phyloP scores from a whole-genome alignment of 23 red algal genomes.

The Chondrus crispus region DNA sequence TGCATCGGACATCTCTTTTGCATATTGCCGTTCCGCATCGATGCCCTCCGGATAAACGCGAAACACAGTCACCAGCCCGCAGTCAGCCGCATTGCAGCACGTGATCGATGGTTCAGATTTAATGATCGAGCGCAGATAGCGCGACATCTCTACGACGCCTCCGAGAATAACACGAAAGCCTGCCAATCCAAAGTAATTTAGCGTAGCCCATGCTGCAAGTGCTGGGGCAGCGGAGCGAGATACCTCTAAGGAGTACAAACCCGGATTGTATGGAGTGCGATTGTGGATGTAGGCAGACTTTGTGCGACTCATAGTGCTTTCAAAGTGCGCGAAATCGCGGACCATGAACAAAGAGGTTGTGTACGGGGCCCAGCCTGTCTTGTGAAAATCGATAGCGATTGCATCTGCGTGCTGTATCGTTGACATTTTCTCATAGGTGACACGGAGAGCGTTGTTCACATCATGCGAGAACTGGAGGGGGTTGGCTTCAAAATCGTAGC shows the following conservation, averaged over 20 bases:
- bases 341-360: slow-evolving; percentile 34
- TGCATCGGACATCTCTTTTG: background rate
- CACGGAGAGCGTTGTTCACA: background rate
- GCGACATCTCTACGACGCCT: slow-evolving; percentile 10
- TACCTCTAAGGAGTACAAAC: slow-evolving; percentile 43
- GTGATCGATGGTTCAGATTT: background rate
- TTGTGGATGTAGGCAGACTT: slow-evolving; percentile 30
- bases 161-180: slow-evolving; percentile 46
- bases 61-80: slow-evolving; percentile 40
- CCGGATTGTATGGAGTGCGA: slow-evolving; percentile 55
- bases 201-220: slow-evolving; percentile 48
- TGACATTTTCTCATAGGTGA: slow-evolving; percentile 27
- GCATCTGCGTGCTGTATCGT: slow-evolving; percentile 29
- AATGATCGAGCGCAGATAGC: slow-evolving; percentile 3
- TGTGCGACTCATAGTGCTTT: background rate
- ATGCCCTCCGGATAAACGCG: slow-evolving; percentile 27
- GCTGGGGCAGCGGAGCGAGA: slow-evolving; percentile 36
- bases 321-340: slow-evolving; percentile 25
- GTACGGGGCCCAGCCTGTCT: slow-evolving; percentile 55
- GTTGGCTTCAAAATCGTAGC: slow-evolving; percentile 31
- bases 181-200: slow-evolving; percentile 29
- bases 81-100: slow-evolving; percentile 21
- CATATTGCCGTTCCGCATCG: slow-evolving; percentile 19
- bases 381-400: slow-evolving; percentile 52
- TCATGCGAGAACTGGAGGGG: slow-evolving; percentile 7